Evolutionary conservation across 306 rosid species (phyloP).

Genomic region (Astragalus glycyphyllos): DNA sequence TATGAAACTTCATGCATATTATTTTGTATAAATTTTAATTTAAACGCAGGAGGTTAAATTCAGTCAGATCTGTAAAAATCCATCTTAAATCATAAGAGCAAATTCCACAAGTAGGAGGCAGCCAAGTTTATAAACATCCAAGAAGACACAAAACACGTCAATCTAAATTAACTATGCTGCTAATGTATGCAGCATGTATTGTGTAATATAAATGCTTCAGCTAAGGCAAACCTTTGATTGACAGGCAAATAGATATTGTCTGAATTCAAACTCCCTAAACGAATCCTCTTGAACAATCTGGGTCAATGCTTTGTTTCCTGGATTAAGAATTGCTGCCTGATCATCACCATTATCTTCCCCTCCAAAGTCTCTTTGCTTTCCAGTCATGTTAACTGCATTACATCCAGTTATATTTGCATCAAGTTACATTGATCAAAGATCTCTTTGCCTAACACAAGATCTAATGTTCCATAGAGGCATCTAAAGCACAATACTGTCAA

Average conservation of each 20-base stretch:
- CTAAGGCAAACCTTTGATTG: slow-evolving; percentile 78
- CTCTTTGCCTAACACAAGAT: slow-evolving; percentile 22
- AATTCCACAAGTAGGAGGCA: slow-evolving; percentile 33
- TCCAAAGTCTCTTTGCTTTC: slow-evolving; percentile 90
- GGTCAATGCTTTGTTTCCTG: slow-evolving; percentile 80
- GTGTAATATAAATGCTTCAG: slow-evolving; percentile 35
- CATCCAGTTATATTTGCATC: slow-evolving; percentile 35
- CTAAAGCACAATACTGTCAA: slow-evolving; percentile 12
- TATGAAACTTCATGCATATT: slow-evolving; percentile 26
- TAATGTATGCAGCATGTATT: slow-evolving; percentile 28
- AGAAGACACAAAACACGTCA: slow-evolving; percentile 28
- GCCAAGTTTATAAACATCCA: slow-evolving; percentile 19
- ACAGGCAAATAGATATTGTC: slow-evolving; percentile 95
- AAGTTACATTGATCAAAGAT: slow-evolving; percentile 42
- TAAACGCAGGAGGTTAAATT: slow-evolving; percentile 4
- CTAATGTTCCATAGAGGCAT: slow-evolving; percentile 30
- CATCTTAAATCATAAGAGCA: slow-evolving; percentile 16
- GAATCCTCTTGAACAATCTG: slow-evolving; percentile 96
- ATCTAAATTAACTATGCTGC: slow-evolving; percentile 36
- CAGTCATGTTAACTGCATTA: slow-evolving; percentile 69
- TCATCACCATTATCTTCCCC: slow-evolving; percentile 89
- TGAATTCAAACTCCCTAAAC: slow-evolving; percentile 95
- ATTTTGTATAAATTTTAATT: neutral
- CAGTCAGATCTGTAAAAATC: slow-evolving; percentile 18
- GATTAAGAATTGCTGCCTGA: slow-evolving; percentile 82